Base-by-base conservation (phyloP, 2,329 filamentous ascomycete genomes). In the Aspergillus hortae region DNA sequence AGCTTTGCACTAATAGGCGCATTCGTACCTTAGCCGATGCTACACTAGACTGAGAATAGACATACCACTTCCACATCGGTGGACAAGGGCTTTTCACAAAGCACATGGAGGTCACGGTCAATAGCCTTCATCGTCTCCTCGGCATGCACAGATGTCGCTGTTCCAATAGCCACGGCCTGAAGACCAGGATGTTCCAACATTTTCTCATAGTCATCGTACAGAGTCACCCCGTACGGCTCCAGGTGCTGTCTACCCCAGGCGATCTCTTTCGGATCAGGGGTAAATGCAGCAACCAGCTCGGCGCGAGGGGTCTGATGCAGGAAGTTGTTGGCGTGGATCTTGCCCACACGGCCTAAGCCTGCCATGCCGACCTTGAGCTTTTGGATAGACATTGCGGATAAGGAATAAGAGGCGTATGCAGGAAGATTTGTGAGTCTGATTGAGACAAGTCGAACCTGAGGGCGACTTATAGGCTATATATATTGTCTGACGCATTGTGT, bases 21-120 rank as follows among this genome's bases (percentile, higher is more conserved):
- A 30, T 49, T 36, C 36, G 33, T 23, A 19, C 40, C 23, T 23
- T 40, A 6, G 27, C 7, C 27, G 27, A 30, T 9, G 27, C 12
- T 23, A 14, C 10, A 15, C 4, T 2, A 15, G 21, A 32, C 9
- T 6, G 14, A 10, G 14, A 11, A 17, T 38, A 19, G 10, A 43
- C 77, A 60, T 67, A 84, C 82, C 49, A 83, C 73, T 60, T 83
- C 80, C 23, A 83, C 71, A 52, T 74, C 78, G 1, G 81, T 86
- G 46, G 75, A 78, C 17, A 73, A 56, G 3, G 71, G 70, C 56
- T 73, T 83, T 67, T 83, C 80, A 61, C 80, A 82, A 6, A 83
- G 67, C 0, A 82, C 78, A 58, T 83, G 80, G 58, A 77, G 73
- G 32, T 76, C 74, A 9, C 70, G 70, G 33, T 79, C 67, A 50